Conservation (phyloP, 139 green algal species). For the Gonium pectorale region DNA sequence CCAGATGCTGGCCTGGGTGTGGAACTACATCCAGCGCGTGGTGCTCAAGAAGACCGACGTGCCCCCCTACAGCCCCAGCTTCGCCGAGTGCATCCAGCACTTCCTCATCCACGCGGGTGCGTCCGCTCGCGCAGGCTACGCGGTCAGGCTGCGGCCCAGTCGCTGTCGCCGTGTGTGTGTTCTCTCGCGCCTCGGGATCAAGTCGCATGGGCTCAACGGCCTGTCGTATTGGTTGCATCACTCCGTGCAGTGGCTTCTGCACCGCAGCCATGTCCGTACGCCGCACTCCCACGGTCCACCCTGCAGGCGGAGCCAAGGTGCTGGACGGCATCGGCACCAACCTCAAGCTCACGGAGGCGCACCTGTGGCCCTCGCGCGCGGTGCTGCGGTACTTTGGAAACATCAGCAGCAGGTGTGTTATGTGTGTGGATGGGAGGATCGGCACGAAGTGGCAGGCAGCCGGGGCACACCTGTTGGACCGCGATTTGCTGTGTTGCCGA, state of each 20-base stretch:
- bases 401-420: constrained; percentile 57
- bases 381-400: constrained; percentile 67
- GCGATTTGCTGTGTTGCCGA: no score
- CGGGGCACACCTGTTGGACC: no score
- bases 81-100: constrained; percentile 57
- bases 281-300: no score
- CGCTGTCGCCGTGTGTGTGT: no score
- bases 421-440: no score
- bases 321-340: constrained; percentile 73
- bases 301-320: constrained; percentile 72
- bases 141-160: no score
- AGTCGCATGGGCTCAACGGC: no score
- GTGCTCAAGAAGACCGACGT: constrained; percentile 19
- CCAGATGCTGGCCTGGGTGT: constrained; percentile 41
- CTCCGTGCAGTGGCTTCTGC: no score
- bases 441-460: background rate
- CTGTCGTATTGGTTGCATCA: no score
- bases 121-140: no score
- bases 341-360: constrained; percentile 53
- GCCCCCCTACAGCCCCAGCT: constrained; percentile 54
- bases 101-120: constrained; percentile 73
- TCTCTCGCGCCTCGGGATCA: no score
- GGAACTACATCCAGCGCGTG: constrained; percentile 40
- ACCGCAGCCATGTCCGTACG: no score
- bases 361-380: constrained; percentile 55